Conservation (phyloP, 306 rosid species). For the Gastrolobium villosum region DNA sequence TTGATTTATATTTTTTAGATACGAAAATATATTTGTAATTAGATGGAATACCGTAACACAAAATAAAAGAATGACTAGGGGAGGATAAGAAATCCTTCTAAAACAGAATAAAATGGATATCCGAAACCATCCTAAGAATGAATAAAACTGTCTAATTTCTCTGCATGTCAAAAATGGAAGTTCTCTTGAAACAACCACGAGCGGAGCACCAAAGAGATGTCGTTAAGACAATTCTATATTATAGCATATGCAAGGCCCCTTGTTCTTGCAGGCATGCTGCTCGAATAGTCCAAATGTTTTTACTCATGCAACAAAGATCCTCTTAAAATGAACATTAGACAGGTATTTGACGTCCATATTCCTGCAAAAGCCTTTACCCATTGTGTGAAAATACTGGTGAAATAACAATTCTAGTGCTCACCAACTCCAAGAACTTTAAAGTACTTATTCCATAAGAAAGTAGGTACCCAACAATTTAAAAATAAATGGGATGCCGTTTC, state of each 20-base stretch:
- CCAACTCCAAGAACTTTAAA: neutral
- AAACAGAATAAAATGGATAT: neutral
- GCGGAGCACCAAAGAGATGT: constrained; percentile 8
- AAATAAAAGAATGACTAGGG: neutral
- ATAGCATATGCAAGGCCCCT: constrained; percentile 4
- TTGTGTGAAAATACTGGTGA: neutral
- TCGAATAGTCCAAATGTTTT: neutral
- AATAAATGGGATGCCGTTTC: neutral
- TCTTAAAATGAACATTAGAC: neutral
- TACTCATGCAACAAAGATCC: neutral
- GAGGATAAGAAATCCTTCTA: constrained; percentile 11
- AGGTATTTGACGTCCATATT: neutral
- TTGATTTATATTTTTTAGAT: neutral
- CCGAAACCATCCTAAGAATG: too few relatives aligned
- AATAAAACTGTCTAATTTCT: neutral
- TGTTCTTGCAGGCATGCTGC: neutral
- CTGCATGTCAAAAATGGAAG: neutral
- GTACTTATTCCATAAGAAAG: neutral
- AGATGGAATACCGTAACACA: neutral
- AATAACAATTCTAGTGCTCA: neutral
- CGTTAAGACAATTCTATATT: neutral
- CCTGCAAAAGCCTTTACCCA: neutral
- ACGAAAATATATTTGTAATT: neutral
- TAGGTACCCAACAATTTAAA: neutral
- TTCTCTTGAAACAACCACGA: neutral